phyloP scores from a whole-genome alignment of 331 rosid species.

The Dryas integrifolia region DNA sequence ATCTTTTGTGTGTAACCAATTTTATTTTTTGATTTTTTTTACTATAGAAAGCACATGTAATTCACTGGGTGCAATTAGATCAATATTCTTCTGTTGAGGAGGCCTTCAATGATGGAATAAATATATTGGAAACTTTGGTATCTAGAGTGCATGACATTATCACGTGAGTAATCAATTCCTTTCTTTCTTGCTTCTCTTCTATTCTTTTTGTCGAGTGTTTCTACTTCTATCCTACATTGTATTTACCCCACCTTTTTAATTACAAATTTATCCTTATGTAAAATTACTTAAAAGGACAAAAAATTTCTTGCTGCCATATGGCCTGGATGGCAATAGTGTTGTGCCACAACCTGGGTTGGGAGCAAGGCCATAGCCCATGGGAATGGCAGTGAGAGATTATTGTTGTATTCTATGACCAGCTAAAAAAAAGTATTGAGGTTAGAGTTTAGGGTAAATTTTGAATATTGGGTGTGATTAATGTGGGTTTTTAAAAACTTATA shows the following conservation, averaged over 20 bases:
- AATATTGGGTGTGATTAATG: too few species aligned
- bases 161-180: constrained; percentile 49
- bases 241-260: background rate
- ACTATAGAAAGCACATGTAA: constrained; percentile 70
- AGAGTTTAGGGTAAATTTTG: too few species aligned
- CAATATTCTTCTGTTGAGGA: constrained; percentile 66
- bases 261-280: background rate
- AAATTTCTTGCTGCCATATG: background rate
- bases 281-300: background rate
- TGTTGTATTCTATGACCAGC: background rate
- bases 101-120: constrained; percentile 70
- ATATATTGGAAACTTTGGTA: constrained; percentile 48
- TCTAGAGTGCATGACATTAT: constrained; percentile 61
- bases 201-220: background rate
- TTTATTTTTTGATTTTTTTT: constrained; percentile 14
- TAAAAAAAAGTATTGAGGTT: background rate
- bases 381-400: background rate
- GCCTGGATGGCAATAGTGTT: background rate
- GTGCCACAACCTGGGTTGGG: background rate
- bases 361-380: background rate
- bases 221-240: background rate
- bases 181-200: background rate
- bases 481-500: too few species aligned
- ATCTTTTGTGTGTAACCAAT: constrained; percentile 5
- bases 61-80: constrained; percentile 84